Conservation (phyloP, 768 basidiomycete species). For the Sarcodon aspratus region DNA sequence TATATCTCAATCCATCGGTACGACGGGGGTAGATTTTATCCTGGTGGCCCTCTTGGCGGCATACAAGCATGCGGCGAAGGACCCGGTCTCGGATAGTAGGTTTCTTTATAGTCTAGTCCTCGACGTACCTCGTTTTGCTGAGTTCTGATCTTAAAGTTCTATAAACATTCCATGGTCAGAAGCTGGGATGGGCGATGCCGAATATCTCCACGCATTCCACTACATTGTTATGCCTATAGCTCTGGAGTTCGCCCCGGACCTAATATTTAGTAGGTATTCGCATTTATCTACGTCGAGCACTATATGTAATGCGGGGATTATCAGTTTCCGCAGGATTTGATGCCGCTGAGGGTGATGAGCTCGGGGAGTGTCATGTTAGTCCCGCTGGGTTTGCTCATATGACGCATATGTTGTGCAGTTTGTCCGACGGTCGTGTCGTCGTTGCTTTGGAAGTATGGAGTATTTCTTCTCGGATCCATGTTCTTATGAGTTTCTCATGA, state of each 20-base stretch:
- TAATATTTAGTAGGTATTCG: constrained; percentile 70
- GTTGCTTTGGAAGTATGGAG: constrained; percentile 74
- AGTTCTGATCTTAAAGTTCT: constrained; percentile 36
- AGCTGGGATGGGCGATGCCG: constrained; percentile 82
- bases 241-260: constrained; percentile 85
- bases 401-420: constrained; percentile 84
- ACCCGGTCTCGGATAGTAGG: constrained; percentile 65
- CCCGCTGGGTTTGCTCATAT: constrained; percentile 91
- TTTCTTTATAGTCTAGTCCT: background rate
- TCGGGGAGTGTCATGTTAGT: constrained; percentile 79
- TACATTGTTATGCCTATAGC: constrained; percentile 90
- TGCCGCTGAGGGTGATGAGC: constrained; percentile 78
- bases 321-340: constrained; percentile 94
- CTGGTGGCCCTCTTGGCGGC: constrained; percentile 76
- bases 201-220: constrained; percentile 92
- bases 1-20: constrained; percentile 94
- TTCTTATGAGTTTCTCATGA: background rate
- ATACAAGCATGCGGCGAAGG: constrained; percentile 76
- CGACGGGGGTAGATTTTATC: constrained; percentile 82
- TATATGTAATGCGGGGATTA: background rate
- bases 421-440: constrained; percentile 80
- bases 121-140: constrained; percentile 1
- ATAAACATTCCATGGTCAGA: constrained; percentile 92
- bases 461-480: background rate
- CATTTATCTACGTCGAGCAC: background rate